phyloP scores from a whole-genome alignment of 2,329 filamentous ascomycete species.

The Aspergillus brunneoviolaceus region DNA sequence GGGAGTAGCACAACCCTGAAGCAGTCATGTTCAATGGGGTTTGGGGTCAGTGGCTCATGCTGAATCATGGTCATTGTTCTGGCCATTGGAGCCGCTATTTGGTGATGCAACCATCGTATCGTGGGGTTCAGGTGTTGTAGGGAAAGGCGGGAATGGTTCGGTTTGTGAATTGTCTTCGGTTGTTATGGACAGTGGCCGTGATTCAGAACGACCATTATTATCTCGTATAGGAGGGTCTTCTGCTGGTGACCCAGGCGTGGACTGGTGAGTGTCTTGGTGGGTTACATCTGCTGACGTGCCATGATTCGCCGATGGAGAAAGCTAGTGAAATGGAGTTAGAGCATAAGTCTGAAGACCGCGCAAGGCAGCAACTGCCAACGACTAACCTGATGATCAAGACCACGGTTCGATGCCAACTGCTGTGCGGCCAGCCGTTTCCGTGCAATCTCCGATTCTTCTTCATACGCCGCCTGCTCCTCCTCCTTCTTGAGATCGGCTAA shows the following conservation, averaged over 20 bases:
- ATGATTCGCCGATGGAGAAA: slow-evolving; percentile 4
- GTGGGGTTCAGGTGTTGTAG: slow-evolving; percentile 9
- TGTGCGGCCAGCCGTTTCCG: slow-evolving; percentile 56
- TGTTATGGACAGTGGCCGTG: slow-evolving; percentile 16
- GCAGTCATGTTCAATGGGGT: not conserved
- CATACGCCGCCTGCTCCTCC: slow-evolving; percentile 53
- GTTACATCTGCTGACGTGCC: slow-evolving; percentile 5
- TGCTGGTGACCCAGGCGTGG: slow-evolving; percentile 12
- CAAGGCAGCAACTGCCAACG: not conserved
- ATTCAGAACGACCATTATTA: slow-evolving; percentile 10
- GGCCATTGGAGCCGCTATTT: slow-evolving; percentile 1
- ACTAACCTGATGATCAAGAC: slow-evolving; percentile 44
- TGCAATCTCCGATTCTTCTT: slow-evolving; percentile 58
- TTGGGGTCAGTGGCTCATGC: not conserved
- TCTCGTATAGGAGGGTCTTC: slow-evolving; percentile 8
- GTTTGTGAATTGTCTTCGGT: slow-evolving; percentile 22
- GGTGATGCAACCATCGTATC: slow-evolving; percentile 7
- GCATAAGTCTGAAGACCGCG: no score
- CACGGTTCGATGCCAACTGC: slow-evolving; percentile 55
- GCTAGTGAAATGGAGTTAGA: slow-evolving; percentile 10
- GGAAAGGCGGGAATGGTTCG: slow-evolving; percentile 39
- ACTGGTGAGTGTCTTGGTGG: slow-evolving; percentile 11
- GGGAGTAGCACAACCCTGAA: not conserved
- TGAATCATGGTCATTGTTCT: not conserved
- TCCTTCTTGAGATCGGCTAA: slow-evolving; percentile 58